These are phyloP conservation scores for Diddensiella transvaalensis DNA, from an alignment of 805 yeast species.

Conservation along the genomic window DNA sequence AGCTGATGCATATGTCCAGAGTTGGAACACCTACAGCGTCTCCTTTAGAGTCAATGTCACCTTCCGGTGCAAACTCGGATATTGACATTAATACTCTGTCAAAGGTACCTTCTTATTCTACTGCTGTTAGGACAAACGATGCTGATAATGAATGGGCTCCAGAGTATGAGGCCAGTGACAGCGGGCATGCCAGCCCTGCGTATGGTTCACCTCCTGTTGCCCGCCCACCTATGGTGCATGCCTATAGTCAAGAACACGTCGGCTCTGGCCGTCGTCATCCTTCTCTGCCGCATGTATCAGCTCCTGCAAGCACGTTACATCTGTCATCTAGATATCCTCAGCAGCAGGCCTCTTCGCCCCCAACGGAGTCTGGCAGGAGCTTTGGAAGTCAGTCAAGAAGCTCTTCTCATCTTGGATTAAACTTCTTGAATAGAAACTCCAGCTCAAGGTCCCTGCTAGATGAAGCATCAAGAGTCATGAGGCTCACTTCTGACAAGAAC, in stretches of 20 bases:
- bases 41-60: constrained; percentile 7
- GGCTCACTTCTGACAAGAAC: constrained; percentile 14
- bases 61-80: constrained; percentile 9
- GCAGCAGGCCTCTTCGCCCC: constrained; percentile 5
- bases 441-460: constrained; percentile 22
- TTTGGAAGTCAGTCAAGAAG: constrained; percentile 7
- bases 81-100: constrained; percentile 46
- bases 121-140: constrained; percentile 60
- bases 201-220: constrained; percentile 23
- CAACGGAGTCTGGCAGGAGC: neutral
- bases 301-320: neutral
- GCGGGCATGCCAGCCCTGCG: neutral
- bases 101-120: constrained; percentile 78
- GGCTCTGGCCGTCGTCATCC: neutral
- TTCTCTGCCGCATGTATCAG: neutral
- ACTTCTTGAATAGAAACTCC: constrained; percentile 15
- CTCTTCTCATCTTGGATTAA: constrained; percentile 12
- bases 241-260: constrained; percentile 6
- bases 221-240: constrained; percentile 7
- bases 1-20: constrained; percentile 16
- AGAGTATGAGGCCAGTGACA: constrained; percentile 42
- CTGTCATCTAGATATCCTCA: neutral
- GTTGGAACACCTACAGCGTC: constrained; percentile 15
- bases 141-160: constrained; percentile 56
- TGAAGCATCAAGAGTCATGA: constrained; percentile 19